phyloP scores from a whole-genome alignment of 805 yeast genomes.

The Candida loeiensis region DNA sequence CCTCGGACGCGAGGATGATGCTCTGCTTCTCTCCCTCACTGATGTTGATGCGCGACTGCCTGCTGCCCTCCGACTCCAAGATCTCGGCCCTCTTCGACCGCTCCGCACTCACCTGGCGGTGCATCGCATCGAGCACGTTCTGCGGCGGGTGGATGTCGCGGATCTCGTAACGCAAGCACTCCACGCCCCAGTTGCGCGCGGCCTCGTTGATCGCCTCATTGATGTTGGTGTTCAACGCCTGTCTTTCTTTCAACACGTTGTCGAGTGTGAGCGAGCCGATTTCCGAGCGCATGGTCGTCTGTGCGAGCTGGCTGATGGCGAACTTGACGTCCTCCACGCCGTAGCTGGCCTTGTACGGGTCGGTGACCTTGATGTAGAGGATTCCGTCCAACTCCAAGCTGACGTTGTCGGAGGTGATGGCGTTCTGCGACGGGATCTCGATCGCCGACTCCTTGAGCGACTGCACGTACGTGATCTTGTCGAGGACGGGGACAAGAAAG shows the following conservation, averaged over 20 bases:
- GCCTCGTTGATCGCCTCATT: conserved; percentile 81
- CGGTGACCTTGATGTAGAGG: conserved; percentile 69
- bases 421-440: conserved; percentile 79
- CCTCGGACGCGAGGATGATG: conserved; percentile 73
- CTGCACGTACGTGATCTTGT: conserved; percentile 76
- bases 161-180: conserved; percentile 80
- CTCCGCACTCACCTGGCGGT: conserved; percentile 84
- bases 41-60: conserved; percentile 74
- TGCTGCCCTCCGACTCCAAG: conserved; percentile 79
- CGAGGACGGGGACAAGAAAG: conserved; percentile 66
- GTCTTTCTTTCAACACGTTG: conserved; percentile 74
- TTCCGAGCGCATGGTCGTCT: conserved; percentile 87
- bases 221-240: conserved; percentile 65
- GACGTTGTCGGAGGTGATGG: conserved; percentile 83
- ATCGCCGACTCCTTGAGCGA: conserved; percentile 80
- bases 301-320: conserved; percentile 82
- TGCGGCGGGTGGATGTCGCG: conserved; percentile 86
- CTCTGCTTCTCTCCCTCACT: conserved; percentile 80
- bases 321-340: conserved; percentile 87
- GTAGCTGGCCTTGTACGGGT: conserved; percentile 81
- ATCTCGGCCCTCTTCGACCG: conserved; percentile 85
- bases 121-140: conserved; percentile 86
- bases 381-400: conserved; percentile 84
- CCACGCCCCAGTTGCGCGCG: conserved; percentile 80
- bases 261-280: conserved; percentile 81